These are phyloP conservation scores for Trichophyton simii DNA, from an alignment of 2,329 filamentous ascomycete genomes.

Conservation along the genomic window DNA sequence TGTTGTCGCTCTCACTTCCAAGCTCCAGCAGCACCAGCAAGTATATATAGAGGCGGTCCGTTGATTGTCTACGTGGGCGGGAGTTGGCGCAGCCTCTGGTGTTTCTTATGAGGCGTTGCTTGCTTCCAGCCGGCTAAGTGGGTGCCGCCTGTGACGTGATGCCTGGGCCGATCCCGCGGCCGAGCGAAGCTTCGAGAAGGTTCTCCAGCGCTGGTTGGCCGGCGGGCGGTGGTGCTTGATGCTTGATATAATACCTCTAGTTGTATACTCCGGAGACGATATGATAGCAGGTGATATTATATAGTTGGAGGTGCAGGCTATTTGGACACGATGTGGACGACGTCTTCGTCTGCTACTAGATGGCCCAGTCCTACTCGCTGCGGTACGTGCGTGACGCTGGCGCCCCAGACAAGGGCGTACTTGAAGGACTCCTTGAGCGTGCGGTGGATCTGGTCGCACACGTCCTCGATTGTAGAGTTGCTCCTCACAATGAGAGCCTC, in stretches of 20 bases:
- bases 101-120: neutral
- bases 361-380: constrained; percentile 84
- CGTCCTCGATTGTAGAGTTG: constrained; percentile 85
- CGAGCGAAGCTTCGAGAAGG: constrained; percentile 28
- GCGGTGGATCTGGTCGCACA: constrained; percentile 89
- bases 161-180: neutral
- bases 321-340: constrained; percentile 51
- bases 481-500: constrained; percentile 88
- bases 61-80: neutral
- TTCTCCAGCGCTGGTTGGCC: constrained; percentile 15
- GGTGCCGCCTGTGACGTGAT: constrained; percentile 2
- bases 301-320: constrained; percentile 14
- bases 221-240: neutral
- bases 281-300: neutral
- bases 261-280: neutral
- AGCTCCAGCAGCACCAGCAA: neutral
- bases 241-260: no score
- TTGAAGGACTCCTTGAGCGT: constrained; percentile 97
- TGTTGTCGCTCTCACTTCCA: neutral
- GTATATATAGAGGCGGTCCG: neutral
- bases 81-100: neutral
- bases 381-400: constrained; percentile 85
- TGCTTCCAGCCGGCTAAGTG: neutral
- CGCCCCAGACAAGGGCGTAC: constrained; percentile 95
- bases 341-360: constrained; percentile 57